Percentiles rank a stretch among this genome's conserved stretches.
phyloP scores from a whole-genome alignment of 179 eudicot species.

The Actinidia arguta region DNA sequence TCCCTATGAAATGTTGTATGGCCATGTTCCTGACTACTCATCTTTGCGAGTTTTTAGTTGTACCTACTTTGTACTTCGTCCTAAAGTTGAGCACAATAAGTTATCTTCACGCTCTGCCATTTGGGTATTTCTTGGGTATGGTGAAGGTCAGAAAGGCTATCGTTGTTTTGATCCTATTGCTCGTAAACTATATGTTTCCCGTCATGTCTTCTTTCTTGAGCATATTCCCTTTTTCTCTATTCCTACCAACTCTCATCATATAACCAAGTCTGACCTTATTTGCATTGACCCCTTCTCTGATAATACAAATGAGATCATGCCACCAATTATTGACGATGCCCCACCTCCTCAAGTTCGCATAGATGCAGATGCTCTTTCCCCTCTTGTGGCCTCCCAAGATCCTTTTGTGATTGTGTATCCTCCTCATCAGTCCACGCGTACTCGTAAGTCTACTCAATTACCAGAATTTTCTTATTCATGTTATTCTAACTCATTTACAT shows the following conservation, averaged over 20 bases:
- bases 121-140: not conserved
- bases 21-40: not conserved
- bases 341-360: too few species aligned
- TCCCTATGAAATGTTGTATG: not conserved
- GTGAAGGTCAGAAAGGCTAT: constrained; percentile 4
- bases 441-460: too few species aligned
- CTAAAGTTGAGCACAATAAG: not conserved
- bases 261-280: not conserved
- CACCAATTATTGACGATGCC: too few species aligned
- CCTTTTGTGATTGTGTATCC: too few species aligned
- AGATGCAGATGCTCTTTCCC: too few species aligned
- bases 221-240: not conserved
- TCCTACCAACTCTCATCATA: not conserved
- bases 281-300: not conserved
- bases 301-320: too few species aligned
- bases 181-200: too few species aligned
- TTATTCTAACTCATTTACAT: too few species aligned
- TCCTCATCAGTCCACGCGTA: too few species aligned
- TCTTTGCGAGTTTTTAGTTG: not conserved
- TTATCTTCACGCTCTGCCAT: not conserved
- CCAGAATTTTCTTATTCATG: too few species aligned
- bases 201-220: not conserved
- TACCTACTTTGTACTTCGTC: not conserved
- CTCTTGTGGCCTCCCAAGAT: too few species aligned
- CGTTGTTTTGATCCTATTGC: not conserved